Base-by-base conservation (phyloP, 1,139 yeast genomes). In the Pneumocystis sp. region DNA sequence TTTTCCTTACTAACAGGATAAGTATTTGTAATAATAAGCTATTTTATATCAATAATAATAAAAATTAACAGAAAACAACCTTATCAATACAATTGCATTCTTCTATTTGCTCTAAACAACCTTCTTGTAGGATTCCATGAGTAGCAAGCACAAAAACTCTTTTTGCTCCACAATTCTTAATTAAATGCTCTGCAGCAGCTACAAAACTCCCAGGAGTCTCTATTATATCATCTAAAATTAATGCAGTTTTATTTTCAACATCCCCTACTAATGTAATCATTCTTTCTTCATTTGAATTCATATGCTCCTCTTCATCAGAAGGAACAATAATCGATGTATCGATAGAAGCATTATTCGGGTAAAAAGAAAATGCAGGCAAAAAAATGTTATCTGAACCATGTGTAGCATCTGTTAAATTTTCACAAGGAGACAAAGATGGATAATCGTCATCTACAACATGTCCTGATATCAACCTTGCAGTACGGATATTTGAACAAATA, bases 101-200 rank as follows among this genome's bases (percentile, higher is more conserved):
- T 71, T 87, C 86, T 72, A 95, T 81, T 69, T 82, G 82, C 72
- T 89, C 95, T 68, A 95, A 80, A 72, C 96, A 89, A 69, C 85
- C 85, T 71, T 88, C 95, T 70, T 89, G 86, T 76, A 95, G 91
- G 57, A 90, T 83, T 69, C 97, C 99, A 73, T 95, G 99, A 3
- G 97, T 91, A 15, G 97, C 98, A 67, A 91, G 85, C 35, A 93
- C 85, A 72, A 88, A 89, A 56, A 95, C 97, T 64, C 85, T 82
- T 71, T 85, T 86, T 67, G 98, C 98, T 67, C 97, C 97, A 78
- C 98, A 91, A 76, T 90, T 90, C 76, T 89, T 80, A 71, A 95
- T 83, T 74, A 95, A 84, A 77, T 93, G 98, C 77, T 95, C 97
- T 37, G 98, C 98, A 62, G 98, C 98, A 59, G 97, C 93, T 70